These are phyloP conservation scores for Clitoria ternatea DNA, from an alignment of 306 rosid genomes.

Conservation along the genomic window DNA sequence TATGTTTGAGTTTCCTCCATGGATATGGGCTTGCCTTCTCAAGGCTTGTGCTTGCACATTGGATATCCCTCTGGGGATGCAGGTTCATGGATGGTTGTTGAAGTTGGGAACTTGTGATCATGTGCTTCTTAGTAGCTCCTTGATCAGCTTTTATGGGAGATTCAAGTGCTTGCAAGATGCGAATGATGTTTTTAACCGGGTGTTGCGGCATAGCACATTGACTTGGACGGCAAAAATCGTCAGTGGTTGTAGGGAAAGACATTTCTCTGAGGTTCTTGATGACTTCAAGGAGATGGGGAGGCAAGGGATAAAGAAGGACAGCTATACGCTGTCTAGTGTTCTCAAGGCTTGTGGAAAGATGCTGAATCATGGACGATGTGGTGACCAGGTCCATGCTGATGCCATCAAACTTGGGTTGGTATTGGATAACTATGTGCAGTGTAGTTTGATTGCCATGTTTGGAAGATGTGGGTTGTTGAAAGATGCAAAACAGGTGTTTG, in stretches of 20 bases:
- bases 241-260: slow-evolving; percentile 36
- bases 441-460: slow-evolving; percentile 59
- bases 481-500: slow-evolving; percentile 46
- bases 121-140: slow-evolving; percentile 36
- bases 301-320: slow-evolving; percentile 47
- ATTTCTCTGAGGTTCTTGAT: slow-evolving; percentile 37
- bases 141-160: slow-evolving; percentile 51
- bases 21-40: slow-evolving; percentile 49
- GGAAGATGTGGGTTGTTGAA: slow-evolving; percentile 44
- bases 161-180: slow-evolving; percentile 43
- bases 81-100: slow-evolving; percentile 43
- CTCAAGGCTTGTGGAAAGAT: slow-evolving; percentile 63
- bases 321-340: slow-evolving; percentile 47
- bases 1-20: slow-evolving; percentile 29
- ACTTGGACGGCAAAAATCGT: slow-evolving; percentile 56
- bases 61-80: slow-evolving; percentile 48
- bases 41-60: slow-evolving; percentile 36
- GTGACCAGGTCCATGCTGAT: slow-evolving; percentile 54
- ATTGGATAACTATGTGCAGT: slow-evolving; percentile 38
- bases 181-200: slow-evolving; percentile 32
- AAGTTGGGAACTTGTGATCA: slow-evolving; percentile 36
- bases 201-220: slow-evolving; percentile 26
- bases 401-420: slow-evolving; percentile 48
- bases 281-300: slow-evolving; percentile 53
- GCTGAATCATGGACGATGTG: slow-evolving; percentile 31